Base-by-base conservation (phyloP, 2,329 filamentous ascomycete species). In the Aspergillus vadensis region DNA sequence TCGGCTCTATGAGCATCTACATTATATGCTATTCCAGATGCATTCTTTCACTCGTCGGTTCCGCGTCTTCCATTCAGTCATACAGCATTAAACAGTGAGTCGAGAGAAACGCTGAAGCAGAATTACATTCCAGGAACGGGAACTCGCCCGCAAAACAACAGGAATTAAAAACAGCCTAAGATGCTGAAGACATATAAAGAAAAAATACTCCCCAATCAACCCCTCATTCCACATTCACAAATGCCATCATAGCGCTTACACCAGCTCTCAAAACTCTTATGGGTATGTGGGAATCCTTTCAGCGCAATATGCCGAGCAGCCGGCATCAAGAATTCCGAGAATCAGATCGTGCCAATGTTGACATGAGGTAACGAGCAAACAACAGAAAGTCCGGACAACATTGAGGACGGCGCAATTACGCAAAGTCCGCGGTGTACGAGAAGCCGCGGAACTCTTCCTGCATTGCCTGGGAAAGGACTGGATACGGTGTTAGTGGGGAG, bases 381-480 rank as follows among this genome's bases (percentile, higher is more conserved):
- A 62, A 62, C 53, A 52, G 44, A 60, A 54, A 51, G 10, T 48
- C 32, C 30, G 41, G 58, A 51, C 32, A 43, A 25, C 47, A 50
- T 36, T 54, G 25, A 27, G 44, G 57, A 58, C 15, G 27, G 48
- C 21, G 39, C 43, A 52, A 70, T 82, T 77, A 93, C 63, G 90
- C 89, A 79, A 96, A 96, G 77, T 97, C 92, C 62, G 91, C 91
- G 55, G 91, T 95, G 80, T 99, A 99, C 25, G 94, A 98, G 82
- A 99, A 99, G 67, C 95, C 95, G 61, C 95, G 88, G 89, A 99
- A 99, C 77, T 99, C 93, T 81, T 99, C 95, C 81, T 99, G 95
- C 93, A 98, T 98, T 47, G 92, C 92, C 82, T 98, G 95, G 27
- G 94, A 96, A 65, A 99, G 85, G 48, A 99, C 95, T 97, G 68